Evolutionary conservation across 2,329 filamentous ascomycete genomes (phyloP).

Genomic region (Talaromyces sp.): DNA sequence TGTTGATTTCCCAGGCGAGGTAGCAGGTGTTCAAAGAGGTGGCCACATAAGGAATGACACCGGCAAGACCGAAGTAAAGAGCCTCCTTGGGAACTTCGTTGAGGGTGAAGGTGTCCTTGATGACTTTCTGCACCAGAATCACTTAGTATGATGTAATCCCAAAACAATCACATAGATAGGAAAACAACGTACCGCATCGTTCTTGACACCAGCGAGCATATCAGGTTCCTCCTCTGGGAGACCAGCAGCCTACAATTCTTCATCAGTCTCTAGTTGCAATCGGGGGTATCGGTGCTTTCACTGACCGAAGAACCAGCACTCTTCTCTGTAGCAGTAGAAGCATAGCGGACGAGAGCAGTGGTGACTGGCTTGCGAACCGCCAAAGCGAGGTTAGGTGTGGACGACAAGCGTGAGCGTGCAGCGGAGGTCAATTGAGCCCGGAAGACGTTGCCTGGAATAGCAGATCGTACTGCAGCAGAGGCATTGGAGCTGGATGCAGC

Average conservation of each 20-base stretch:
- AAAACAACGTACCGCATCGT: slow-evolving; percentile 52
- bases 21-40: slow-evolving; percentile 80
- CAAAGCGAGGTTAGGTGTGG: slow-evolving; percentile 38
- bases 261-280: slow-evolving; percentile 8
- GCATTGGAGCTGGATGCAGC: slow-evolving; percentile 41
- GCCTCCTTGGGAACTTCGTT: slow-evolving; percentile 62
- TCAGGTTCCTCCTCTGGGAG: slow-evolving; percentile 39
- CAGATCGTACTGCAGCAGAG: slow-evolving; percentile 36
- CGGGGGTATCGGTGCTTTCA: neutral
- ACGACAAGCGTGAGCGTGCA: slow-evolving; percentile 35
- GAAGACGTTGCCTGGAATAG: slow-evolving; percentile 38
- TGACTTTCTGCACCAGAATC: slow-evolving; percentile 47
- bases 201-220: slow-evolving; percentile 49
- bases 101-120: slow-evolving; percentile 66
- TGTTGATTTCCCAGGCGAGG: slow-evolving; percentile 77
- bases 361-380: slow-evolving; percentile 42
- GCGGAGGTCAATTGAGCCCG: slow-evolving; percentile 43
- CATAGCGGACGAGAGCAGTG: slow-evolving; percentile 47
- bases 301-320: slow-evolving; percentile 45
- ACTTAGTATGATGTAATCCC: neutral
- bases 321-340: slow-evolving; percentile 37
- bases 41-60: slow-evolving; percentile 76
- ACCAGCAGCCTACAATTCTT: slow-evolving; percentile 17
- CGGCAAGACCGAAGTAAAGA: slow-evolving; percentile 65
- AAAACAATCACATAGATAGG: slow-evolving; percentile 3